Evolutionary conservation across 2,329 filamentous ascomycete genomes (phyloP).

Genomic region (Penicillium rolfsii): DNA sequence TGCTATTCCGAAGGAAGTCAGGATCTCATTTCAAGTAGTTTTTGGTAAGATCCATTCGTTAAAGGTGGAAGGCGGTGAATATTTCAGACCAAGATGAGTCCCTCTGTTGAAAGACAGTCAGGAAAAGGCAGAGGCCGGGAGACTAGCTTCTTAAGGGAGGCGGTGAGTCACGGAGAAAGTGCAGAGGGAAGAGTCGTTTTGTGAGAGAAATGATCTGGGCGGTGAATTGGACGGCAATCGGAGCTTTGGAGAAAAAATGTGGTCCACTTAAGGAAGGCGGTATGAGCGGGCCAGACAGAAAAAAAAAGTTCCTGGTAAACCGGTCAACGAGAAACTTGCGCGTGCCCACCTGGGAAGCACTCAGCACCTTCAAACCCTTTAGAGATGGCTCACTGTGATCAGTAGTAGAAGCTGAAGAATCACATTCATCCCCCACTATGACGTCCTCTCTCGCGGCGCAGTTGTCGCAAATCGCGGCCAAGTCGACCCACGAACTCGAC

Average conservation of each 20-base stretch:
- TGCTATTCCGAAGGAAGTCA: constrained; percentile 18
- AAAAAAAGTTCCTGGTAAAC: constrained; percentile 39
- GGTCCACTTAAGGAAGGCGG: constrained; percentile 23
- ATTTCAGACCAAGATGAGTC: too few species aligned
- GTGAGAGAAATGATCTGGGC: too few species aligned
- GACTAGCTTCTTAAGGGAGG: too few species aligned
- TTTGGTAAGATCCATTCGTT: too few species aligned
- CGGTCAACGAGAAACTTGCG: constrained; percentile 18
- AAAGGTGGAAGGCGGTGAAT: neutral
- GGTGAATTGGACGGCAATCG: too few species aligned
- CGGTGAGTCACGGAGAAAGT: neutral
- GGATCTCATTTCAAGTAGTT: too few species aligned
- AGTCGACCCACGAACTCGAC: constrained; percentile 87
- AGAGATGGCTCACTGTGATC: constrained; percentile 20
- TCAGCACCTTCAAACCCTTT: neutral
- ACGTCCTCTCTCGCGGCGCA: constrained; percentile 87
- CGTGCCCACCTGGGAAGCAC: constrained; percentile 3
- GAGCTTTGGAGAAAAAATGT: constrained; percentile 7
- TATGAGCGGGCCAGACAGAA: constrained; percentile 25
- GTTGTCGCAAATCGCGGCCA: constrained; percentile 86
- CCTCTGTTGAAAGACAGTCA: too few species aligned
- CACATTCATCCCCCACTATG: constrained; percentile 56
- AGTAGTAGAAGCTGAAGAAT: constrained; percentile 19
- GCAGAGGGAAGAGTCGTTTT: neutral
- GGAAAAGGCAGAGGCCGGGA: too few species aligned